Evolutionary conservation across 495 filamentous ascomycete genomes (phyloP).

Genomic region (Daldinia childiae): DNA sequence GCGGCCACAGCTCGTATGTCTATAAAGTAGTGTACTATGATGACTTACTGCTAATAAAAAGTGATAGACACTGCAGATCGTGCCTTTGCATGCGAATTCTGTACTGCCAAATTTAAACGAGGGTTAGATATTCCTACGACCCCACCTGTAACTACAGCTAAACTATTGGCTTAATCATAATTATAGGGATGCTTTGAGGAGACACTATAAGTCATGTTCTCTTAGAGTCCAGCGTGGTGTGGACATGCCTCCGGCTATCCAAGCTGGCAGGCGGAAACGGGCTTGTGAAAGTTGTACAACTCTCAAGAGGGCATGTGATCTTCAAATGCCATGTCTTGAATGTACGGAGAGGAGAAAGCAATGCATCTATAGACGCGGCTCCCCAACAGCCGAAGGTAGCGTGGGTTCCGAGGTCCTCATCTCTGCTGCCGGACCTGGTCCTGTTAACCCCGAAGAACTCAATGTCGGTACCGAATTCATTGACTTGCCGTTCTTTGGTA

Average conservation of each 20-base stretch:
- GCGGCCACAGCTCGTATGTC: neutral
- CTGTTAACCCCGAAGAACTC: neutral
- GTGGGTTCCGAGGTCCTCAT: neutral
- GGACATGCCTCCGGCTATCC: neutral
- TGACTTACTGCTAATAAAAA: neutral
- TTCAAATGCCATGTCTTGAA: neutral
- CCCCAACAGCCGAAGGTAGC: neutral
- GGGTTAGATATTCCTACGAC: neutral
- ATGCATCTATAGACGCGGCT: neutral
- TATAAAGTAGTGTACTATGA: neutral
- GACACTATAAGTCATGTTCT: neutral
- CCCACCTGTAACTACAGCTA: neutral
- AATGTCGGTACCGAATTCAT: neutral
- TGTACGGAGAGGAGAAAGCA: neutral
- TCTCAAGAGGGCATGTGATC: neutral
- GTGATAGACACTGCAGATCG: neutral
- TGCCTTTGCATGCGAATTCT: slow-evolving; percentile 2
- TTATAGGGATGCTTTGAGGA: neutral
- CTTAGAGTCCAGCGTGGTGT: neutral
- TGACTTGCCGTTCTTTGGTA: neutral
- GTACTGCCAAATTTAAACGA: neutral
- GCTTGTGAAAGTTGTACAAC: slow-evolving; percentile 3
- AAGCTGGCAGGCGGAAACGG: neutral
- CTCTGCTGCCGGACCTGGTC: neutral
- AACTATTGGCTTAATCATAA: neutral